Conservation (phyloP, 768 basidiomycete genomes). For the Lyophyllum shimeji region DNA sequence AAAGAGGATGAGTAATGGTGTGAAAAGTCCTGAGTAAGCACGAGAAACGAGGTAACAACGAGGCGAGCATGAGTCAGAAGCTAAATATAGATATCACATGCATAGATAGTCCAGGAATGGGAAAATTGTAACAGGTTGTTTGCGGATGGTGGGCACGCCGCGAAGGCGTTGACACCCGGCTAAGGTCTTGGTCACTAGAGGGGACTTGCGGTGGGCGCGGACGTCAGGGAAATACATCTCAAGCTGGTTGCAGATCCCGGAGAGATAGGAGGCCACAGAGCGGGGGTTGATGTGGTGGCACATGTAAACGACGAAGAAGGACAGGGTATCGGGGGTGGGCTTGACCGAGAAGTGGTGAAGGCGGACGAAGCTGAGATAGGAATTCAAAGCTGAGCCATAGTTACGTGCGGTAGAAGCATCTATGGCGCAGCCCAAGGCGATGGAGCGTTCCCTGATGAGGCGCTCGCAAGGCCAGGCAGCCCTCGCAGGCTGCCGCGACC, state of each 20-base stretch:
- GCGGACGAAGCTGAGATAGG: conserved; percentile 30
- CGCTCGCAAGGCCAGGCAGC: conserved; percentile 28
- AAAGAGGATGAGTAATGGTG: too few species aligned
- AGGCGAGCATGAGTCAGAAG: too few species aligned
- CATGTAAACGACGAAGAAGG: not conserved
- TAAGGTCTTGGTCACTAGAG: not conserved
- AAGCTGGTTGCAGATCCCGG: too few species aligned
- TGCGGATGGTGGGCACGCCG: not conserved
- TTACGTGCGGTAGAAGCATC: conserved; percentile 19
- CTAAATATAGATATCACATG: too few species aligned
- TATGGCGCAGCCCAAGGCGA: conserved; percentile 30
- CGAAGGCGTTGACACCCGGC: not conserved
- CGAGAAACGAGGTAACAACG: too few species aligned
- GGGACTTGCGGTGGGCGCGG: not conserved
- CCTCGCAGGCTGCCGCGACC: conserved; percentile 26
- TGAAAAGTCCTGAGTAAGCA: too few species aligned
- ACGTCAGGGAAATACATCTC: not conserved
- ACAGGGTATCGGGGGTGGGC: not conserved
- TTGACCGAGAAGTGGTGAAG: not conserved
- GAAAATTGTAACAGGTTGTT: too few species aligned
- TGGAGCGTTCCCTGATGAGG: conserved; percentile 22
- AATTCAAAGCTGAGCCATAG: conserved; percentile 34
- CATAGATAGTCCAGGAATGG: too few species aligned
- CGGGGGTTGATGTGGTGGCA: not conserved
- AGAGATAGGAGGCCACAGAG: too few species aligned